Percentiles rank a stretch among this genome's conserved stretches.
phyloP scores from a whole-genome alignment of 2,329 filamentous ascomycete species.

The Gremmenia infestans region DNA sequence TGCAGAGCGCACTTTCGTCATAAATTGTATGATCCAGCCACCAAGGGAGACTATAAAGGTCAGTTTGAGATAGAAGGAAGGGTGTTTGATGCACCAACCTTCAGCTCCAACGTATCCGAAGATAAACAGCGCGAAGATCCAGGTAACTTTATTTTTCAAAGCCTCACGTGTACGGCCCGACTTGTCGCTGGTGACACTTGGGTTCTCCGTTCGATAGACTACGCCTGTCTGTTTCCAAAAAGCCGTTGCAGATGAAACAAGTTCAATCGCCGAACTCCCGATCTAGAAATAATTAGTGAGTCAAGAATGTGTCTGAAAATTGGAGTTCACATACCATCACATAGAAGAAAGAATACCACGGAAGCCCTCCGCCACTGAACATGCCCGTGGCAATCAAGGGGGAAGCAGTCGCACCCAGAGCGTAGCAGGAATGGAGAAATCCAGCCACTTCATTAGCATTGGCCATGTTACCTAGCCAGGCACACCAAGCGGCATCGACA shows the following conservation, averaged over 20 bases:
- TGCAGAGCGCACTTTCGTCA: conserved; percentile 71
- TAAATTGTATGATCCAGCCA: conserved; percentile 82
- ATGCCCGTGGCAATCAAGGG: conserved; percentile 69
- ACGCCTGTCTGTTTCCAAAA: conserved; percentile 61
- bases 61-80: neutral
- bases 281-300: conserved; percentile 34
- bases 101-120: conserved; percentile 77
- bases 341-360: conserved; percentile 76
- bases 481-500: conserved; percentile 55
- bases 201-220: conserved; percentile 54
- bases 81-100: conserved; percentile 36
- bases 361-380: conserved; percentile 54
- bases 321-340: conserved; percentile 53
- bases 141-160: conserved; percentile 53
- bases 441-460: conserved; percentile 67
- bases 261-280: conserved; percentile 50
- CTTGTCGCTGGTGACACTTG: conserved; percentile 26
- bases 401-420: conserved; percentile 62
- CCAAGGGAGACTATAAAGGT: conserved; percentile 64
- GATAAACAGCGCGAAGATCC: conserved; percentile 70
- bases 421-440: conserved; percentile 67
- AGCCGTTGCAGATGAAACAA: conserved; percentile 44
- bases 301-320: neutral
- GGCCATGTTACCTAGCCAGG: conserved; percentile 62
- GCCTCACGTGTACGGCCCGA: conserved; percentile 26